Conservation (phyloP, 345 rosid genomes). For the Laguncularia racemosa region DNA sequence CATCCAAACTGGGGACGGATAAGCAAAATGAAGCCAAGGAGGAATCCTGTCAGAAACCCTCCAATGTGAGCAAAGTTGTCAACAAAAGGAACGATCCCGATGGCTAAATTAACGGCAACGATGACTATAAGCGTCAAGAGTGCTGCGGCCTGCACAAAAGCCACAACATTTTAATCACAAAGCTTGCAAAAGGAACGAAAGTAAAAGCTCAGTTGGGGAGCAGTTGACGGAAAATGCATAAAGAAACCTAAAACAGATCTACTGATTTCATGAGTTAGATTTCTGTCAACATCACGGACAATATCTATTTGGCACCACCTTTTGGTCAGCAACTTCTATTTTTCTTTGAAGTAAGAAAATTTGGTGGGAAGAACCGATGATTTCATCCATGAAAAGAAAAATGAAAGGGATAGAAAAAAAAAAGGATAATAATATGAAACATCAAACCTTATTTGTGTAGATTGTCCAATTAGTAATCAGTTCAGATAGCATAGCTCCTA, state of each 20-base stretch:
- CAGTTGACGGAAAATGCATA: no score
- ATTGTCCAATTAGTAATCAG: constrained; percentile 96
- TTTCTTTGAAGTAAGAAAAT: background rate
- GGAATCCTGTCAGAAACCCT: constrained; percentile 42
- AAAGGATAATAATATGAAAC: background rate
- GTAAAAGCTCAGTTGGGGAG: no score
- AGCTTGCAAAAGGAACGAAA: background rate
- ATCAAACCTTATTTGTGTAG: constrained; percentile 73
- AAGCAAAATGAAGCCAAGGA: constrained; percentile 35
- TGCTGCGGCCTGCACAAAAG: constrained; percentile 33
- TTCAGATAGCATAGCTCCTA: constrained; percentile 93
- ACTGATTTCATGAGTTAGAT: no score
- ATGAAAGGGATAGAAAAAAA: no score
- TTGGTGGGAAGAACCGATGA: constrained; percentile 1
- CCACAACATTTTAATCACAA: background rate
- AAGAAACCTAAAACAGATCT: no score
- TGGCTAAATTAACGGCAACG: constrained; percentile 33
- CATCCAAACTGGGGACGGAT: constrained; percentile 59
- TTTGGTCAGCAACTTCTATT: background rate
- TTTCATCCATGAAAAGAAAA: no score
- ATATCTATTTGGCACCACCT: background rate
- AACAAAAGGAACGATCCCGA: constrained; percentile 84
- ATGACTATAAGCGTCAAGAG: constrained; percentile 33
- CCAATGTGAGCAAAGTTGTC: constrained; percentile 91
- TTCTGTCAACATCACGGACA: no score